Conservation (phyloP, 192 early-diverging fungal genomes). For the Paraglomus occultum region DNA sequence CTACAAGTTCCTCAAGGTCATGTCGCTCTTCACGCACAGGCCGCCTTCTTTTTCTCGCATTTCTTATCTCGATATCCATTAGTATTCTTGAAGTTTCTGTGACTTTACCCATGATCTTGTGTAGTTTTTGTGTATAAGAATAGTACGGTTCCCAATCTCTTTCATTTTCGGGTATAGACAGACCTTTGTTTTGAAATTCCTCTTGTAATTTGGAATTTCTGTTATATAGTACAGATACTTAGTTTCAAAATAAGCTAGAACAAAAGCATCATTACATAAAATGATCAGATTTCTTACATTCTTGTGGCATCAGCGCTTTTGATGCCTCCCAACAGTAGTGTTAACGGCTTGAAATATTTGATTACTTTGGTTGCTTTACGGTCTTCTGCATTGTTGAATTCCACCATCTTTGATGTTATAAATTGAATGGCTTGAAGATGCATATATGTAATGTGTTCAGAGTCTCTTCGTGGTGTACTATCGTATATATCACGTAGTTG, state of each 20-base stretch:
- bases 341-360: conserved; percentile 50
- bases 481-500: conserved; percentile 31
- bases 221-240: conserved; percentile 1
- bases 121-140: conserved; percentile 42
- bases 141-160: conserved; percentile 45
- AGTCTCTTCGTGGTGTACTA: conserved; percentile 33
- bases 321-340: conserved; percentile 37
- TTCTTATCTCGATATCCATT: too few species aligned
- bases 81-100: conserved; percentile 5
- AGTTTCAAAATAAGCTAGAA: background rate
- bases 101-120: conserved; percentile 41
- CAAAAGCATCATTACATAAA: conserved; percentile 1
- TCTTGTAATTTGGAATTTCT: conserved; percentile 43
- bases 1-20: too few species aligned
- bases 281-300: conserved; percentile 36
- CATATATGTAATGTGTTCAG: conserved; percentile 32
- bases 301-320: conserved; percentile 35
- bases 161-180: conserved; percentile 29
- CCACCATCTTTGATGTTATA: conserved; percentile 32
- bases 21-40: too few species aligned
- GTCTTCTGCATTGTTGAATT: conserved; percentile 16
- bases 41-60: too few species aligned
- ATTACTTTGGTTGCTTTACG: conserved; percentile 29
- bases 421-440: conserved; percentile 43
- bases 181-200: conserved; percentile 23